Conservation (phyloP, 768 basidiomycete species). For the Amanita phalloides region DNA sequence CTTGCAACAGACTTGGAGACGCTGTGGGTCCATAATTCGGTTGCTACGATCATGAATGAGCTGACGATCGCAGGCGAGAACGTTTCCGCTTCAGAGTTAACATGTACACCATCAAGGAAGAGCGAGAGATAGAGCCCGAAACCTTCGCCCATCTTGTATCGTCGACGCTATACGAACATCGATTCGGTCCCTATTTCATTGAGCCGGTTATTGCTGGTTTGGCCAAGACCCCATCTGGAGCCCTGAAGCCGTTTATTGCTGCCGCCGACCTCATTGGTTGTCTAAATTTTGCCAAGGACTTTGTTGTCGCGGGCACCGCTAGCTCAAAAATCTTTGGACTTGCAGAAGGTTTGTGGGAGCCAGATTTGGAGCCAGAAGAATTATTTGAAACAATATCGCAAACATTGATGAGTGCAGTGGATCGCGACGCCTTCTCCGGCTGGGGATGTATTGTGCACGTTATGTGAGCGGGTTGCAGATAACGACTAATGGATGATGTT, state of each 20-base stretch:
- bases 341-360: constrained; percentile 98
- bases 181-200: constrained; percentile 94
- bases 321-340: constrained; percentile 91
- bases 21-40: constrained; percentile 40
- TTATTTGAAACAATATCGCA: constrained; percentile 98
- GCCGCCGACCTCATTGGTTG: constrained; percentile 92
- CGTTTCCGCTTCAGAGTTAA: constrained; percentile 90
- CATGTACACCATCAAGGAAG: constrained; percentile 99
- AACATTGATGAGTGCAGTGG: constrained; percentile 88
- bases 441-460: constrained; percentile 96
- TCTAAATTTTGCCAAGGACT: constrained; percentile 91
- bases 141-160: constrained; percentile 94
- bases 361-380: constrained; percentile 91
- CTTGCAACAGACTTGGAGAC: constrained; percentile 91
- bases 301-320: constrained; percentile 92
- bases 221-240: constrained; percentile 59
- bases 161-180: constrained; percentile 89
- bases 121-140: constrained; percentile 91
- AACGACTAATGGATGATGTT: constrained; percentile 3
- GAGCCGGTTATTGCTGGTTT: constrained; percentile 96
- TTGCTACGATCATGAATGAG: constrained; percentile 2
- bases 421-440: constrained; percentile 93
- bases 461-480: constrained; percentile 49
- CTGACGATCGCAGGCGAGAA: constrained; percentile 53
- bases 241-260: constrained; percentile 86